phyloP scores from a whole-genome alignment of 177 flowering plant genomes.

The Telopea speciosissima region DNA sequence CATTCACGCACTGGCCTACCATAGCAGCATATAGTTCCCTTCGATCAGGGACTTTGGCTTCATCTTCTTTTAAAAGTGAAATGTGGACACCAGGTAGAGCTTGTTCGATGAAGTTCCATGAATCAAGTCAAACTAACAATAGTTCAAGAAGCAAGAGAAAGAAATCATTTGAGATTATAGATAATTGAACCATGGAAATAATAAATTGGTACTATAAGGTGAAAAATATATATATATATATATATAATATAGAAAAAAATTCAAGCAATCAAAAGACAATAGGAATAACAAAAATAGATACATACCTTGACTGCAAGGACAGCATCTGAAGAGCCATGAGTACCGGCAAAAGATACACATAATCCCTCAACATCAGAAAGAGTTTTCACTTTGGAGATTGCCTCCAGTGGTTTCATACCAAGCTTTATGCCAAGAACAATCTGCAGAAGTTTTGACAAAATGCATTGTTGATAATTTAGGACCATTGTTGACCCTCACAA shows the following conservation, averaged over 20 bases:
- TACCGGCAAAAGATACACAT: conserved; percentile 69
- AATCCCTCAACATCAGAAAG: conserved; percentile 92
- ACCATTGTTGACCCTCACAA: background rate
- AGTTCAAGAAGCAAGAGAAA: background rate
- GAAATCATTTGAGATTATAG: no score
- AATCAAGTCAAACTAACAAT: background rate
- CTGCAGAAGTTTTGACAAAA: conserved; percentile 33
- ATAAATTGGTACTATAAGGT: background rate
- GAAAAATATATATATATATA: no score
- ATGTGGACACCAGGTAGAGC: background rate
- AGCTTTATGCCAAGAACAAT: conserved; percentile 82
- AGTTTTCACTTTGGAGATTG: conserved; percentile 68
- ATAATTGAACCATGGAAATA: background rate
- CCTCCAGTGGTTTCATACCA: conserved; percentile 78
- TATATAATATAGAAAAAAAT: background rate
- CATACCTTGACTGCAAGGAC: conserved; percentile 80
- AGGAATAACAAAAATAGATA: background rate
- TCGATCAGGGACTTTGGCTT: background rate
- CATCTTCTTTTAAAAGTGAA: background rate
- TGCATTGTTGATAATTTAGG: background rate
- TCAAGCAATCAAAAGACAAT: background rate
- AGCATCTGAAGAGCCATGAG: conserved; percentile 71
- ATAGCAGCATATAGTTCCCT: no score
- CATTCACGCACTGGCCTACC: no score
- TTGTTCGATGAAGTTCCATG: background rate